These are phyloP conservation scores for Paxillus involutus DNA, from an alignment of 768 basidiomycete genomes.

Conservation along the genomic window DNA sequence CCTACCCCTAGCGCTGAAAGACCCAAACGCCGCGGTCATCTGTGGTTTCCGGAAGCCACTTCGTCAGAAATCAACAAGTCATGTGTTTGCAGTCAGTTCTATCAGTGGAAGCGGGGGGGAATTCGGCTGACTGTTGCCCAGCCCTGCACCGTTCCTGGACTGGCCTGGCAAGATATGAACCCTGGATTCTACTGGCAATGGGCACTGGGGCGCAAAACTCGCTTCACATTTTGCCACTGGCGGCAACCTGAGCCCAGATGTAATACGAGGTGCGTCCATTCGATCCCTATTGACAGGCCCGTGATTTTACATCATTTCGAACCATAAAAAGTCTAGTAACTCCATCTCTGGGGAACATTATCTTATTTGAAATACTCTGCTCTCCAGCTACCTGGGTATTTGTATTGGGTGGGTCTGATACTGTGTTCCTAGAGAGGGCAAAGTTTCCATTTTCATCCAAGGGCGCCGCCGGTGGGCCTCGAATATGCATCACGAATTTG, in stretches of 20 bases:
- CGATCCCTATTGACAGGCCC: slow-evolving; percentile 3
- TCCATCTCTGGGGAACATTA: slow-evolving; percentile 4
- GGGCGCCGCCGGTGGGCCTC: slow-evolving; percentile 16
- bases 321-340: background rate
- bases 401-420: slow-evolving; percentile 11
- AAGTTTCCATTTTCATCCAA: slow-evolving; percentile 10
- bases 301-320: slow-evolving; percentile 13
- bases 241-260: background rate
- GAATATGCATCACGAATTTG: slow-evolving; percentile 12
- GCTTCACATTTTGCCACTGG: background rate
- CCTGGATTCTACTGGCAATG: background rate
- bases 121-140: background rate
- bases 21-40: background rate
- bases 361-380: slow-evolving; percentile 20
- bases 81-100: background rate
- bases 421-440: slow-evolving; percentile 3
- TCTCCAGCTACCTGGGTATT: slow-evolving; percentile 1
- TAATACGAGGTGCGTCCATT: slow-evolving; percentile 8
- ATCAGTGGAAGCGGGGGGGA: background rate
- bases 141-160: background rate
- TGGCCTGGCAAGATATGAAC: background rate
- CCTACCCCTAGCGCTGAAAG: too few relatives aligned
- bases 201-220: background rate
- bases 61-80: background rate
- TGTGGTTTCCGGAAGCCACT: background rate